Conservation (phyloP, 331 rosid genomes). For the Malus hybrid region DNA sequence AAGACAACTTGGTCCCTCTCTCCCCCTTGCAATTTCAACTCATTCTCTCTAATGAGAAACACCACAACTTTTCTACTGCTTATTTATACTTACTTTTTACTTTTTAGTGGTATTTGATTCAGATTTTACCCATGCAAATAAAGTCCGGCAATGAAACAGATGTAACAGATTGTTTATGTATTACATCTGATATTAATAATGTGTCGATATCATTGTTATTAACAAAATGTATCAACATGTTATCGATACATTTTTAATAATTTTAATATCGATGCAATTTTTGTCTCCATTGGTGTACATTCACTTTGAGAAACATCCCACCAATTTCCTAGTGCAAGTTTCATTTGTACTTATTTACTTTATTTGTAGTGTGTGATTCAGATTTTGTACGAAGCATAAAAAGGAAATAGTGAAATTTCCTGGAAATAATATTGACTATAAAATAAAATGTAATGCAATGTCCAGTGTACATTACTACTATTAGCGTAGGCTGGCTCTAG, state of each 20-base stretch:
- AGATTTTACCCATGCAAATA: too few species aligned
- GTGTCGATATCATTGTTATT: accelerated
- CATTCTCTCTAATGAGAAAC: too few species aligned
- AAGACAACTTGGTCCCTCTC: constrained; percentile 67
- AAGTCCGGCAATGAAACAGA: not conserved
- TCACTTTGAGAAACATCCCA: too few species aligned
- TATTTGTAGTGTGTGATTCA: not conserved
- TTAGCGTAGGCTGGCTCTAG: not conserved
- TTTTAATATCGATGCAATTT: not conserved
- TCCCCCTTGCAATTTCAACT: not conserved
- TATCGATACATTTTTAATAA: too few species aligned
- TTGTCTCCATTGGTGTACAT: not conserved
- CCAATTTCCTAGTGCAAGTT: constrained; percentile 17
- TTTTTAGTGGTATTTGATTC: not conserved
- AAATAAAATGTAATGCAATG: not conserved
- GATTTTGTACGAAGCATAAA: not conserved
- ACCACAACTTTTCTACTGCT: too few species aligned
- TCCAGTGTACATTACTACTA: not conserved
- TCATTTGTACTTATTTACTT: not conserved
- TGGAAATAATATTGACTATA: not conserved
- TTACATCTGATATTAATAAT: too few species aligned
- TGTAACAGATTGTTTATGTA: too few species aligned
- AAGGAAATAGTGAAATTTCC: not conserved
- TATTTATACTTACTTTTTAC: not conserved
- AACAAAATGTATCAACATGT: too few species aligned